Evolutionary conservation across 352 stramenopile genomes (phyloP).

Genomic region (Pythium guiyangense): DNA sequence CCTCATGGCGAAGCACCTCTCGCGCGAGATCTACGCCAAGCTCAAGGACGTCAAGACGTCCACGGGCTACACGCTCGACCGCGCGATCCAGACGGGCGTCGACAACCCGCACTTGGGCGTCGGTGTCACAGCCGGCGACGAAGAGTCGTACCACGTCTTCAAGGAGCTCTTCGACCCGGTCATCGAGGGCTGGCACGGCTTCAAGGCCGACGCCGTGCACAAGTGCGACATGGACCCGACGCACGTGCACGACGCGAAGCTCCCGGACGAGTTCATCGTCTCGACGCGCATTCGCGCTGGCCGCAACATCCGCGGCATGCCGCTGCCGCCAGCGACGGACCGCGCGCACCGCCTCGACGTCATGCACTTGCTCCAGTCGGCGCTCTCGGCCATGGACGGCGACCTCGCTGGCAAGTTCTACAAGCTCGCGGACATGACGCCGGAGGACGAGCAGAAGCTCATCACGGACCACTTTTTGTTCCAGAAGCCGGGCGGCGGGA

Average conservation of each 20-base stretch:
- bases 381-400: conserved; percentile 54
- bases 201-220: conserved; percentile 74
- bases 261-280: conserved; percentile 82
- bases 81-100: conserved; percentile 83
- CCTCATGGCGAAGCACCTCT: conserved; percentile 85
- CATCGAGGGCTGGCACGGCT: conserved; percentile 85
- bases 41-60: conserved; percentile 69
- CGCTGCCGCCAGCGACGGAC: conserved; percentile 84
- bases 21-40: conserved; percentile 73
- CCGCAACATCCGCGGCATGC: conserved; percentile 86
- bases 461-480: conserved; percentile 92
- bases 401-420: conserved; percentile 88
- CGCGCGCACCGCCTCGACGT: conserved; percentile 77
- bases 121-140: conserved; percentile 77
- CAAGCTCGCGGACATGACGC: conserved; percentile 86
- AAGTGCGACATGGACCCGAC: conserved; percentile 76
- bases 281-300: conserved; percentile 91
- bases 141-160: conserved; percentile 78
- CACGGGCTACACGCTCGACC: conserved; percentile 76
- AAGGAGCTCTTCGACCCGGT: conserved; percentile 83
- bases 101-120: conserved; percentile 79
- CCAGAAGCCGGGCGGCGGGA: conserved; percentile 89
- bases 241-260: conserved; percentile 65
- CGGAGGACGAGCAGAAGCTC: conserved; percentile 88
- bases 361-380: conserved; percentile 80